Evolutionary conservation across 331 rosid species (phyloP).

Genomic region (Prunus yedoensis): DNA sequence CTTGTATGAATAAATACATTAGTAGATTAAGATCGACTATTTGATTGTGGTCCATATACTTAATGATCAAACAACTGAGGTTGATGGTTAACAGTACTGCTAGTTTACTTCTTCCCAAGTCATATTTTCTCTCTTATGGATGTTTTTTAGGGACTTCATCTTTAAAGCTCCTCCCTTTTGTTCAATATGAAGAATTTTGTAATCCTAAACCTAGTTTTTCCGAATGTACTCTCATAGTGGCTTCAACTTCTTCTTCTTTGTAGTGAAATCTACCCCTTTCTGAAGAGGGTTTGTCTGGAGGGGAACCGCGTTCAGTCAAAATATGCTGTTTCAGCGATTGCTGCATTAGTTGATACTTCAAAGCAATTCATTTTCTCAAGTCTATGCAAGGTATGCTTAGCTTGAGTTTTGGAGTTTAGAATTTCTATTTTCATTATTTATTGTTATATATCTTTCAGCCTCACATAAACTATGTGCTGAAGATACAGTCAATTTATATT

Average conservation of each 20-base stretch:
- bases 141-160: neutral
- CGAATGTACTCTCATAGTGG: neutral
- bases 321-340: slow-evolving; percentile 66
- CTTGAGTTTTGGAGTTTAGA: neutral
- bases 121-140: neutral
- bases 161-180: neutral
- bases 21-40: neutral
- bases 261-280: slow-evolving; percentile 70
- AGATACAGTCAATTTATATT: neutral
- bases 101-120: neutral
- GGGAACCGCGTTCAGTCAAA: slow-evolving; percentile 87
- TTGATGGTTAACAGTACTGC: neutral
- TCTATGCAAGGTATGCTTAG: slow-evolving; percentile 56
- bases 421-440: neutral
- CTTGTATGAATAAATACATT: neutral
- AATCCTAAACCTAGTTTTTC: neutral
- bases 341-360: slow-evolving; percentile 46
- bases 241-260: slow-evolving; percentile 7
- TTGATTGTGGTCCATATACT: neutral
- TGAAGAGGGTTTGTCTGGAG: slow-evolving; percentile 57
- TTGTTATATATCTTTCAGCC: neutral
- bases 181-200: neutral
- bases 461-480: neutral
- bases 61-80: neutral
- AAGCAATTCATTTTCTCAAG: slow-evolving; percentile 46